Base-by-base conservation (phyloP, 768 basidiomycete genomes). In the Boletus vinaceobasis region DNA sequence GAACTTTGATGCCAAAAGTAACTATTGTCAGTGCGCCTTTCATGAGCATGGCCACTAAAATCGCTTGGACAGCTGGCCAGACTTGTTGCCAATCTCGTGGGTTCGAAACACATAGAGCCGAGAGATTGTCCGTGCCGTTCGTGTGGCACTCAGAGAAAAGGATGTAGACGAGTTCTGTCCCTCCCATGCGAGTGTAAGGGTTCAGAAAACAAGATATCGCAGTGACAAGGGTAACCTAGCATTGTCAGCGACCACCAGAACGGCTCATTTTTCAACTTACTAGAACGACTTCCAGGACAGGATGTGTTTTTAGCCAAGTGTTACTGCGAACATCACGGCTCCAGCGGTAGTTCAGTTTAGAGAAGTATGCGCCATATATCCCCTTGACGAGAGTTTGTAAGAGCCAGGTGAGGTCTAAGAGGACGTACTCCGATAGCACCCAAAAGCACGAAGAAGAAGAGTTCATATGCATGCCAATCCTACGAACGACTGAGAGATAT, bases 381-480 rank as follows among this genome's bases (percentile, higher is more conserved):
- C 97, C 96, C 90, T 93, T 62, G 54, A 48, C 39, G 47, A 46
- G 43, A 29, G 43, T 59, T 49, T 38, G 40, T 52, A 55, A 60
- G 53, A 36, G 44, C 43, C 17, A 39, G 17, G 44, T 40, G 33
- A 53, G 48, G 4, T 40, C 7, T 13, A 33, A 54, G 38, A 46
- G 13, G 27, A 69, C 85, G 43, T 72, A 93, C 91, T 10, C 97
- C 96, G 57, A 97, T 83, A n/a, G 92, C 74, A 1, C 95, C 96
- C 11, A 99, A 78, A 36, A 93, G 65, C 7, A 94, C 67, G 71
- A 98, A 99, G 23, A 88, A 87, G 7, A 88, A 54, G 14, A 98
- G 79, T 68, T 98, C 95, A 64, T 87, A 88, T 19, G 86, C 87
- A 68, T 97, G 92, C 89, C 95, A 98, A 65, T 97, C 93, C 85